Evolutionary conservation across 768 basidiomycete species (phyloP).

Genomic region (Albatrellus ellisii): DNA sequence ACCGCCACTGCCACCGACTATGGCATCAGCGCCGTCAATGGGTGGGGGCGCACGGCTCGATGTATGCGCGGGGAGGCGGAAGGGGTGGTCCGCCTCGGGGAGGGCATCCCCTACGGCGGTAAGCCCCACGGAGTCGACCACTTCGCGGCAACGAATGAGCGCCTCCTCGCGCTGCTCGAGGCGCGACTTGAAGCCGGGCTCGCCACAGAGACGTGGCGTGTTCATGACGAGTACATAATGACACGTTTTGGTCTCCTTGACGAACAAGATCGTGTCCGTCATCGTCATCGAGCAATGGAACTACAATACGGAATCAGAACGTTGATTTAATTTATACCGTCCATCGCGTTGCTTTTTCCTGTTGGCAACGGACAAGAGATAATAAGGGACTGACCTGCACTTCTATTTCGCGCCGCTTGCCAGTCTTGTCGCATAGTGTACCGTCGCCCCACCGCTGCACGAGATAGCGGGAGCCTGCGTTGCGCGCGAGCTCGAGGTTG

Average conservation of each 20-base stretch:
- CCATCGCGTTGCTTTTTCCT: too few relatives aligned
- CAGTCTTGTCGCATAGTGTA: conserved; percentile 87
- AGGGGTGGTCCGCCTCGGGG: conserved; percentile 42
- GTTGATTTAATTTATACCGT: too few relatives aligned
- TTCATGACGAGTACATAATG: conserved; percentile 90
- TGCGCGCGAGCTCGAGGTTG: conserved; percentile 67
- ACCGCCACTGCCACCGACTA: not conserved
- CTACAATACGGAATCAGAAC: conserved; percentile 26
- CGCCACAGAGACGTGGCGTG: conserved; percentile 86
- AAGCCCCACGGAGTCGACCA: conserved; percentile 28
- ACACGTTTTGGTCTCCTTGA: conserved; percentile 91
- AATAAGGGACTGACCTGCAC: conserved; percentile 77
- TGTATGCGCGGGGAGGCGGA: conserved; percentile 10
- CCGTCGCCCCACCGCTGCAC: conserved; percentile 89
- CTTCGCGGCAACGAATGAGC: conserved; percentile 67
- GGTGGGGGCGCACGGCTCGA: conserved; percentile 3
- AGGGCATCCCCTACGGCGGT: conserved; percentile 20
- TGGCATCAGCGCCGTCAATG: conserved; percentile 3
- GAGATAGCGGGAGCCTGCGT: conserved; percentile 81
- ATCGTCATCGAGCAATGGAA: conserved; percentile 96
- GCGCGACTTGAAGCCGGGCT: conserved; percentile 82
- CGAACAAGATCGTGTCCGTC: conserved; percentile 79
- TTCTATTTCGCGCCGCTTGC: conserved; percentile 79
- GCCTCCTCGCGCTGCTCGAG: conserved; percentile 54
- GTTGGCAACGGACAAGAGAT: too few relatives aligned